phyloP scores from a whole-genome alignment of 2,329 filamentous ascomycete genomes.

The Claviceps lovelessii region DNA sequence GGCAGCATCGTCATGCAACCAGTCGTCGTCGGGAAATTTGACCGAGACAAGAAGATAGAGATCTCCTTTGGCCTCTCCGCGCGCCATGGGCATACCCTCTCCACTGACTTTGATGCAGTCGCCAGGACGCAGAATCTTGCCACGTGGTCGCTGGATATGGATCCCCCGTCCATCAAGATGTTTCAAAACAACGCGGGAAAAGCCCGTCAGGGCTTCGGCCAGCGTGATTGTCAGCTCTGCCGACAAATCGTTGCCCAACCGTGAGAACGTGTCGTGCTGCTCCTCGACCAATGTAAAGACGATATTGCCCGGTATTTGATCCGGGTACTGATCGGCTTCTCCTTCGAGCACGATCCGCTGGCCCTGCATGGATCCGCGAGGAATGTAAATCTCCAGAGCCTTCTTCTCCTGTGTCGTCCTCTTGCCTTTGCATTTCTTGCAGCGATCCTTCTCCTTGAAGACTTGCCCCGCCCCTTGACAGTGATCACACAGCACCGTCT shows the following conservation, averaged over 20 bases:
- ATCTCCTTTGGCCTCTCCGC: conserved; percentile 69
- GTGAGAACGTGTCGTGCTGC: conserved; percentile 66
- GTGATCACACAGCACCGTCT: conserved; percentile 63
- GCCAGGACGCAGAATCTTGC: conserved; percentile 67
- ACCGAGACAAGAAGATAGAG: conserved; percentile 77
- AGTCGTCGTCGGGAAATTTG: conserved; percentile 76
- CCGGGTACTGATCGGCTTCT: conserved; percentile 84
- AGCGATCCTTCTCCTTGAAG: conserved; percentile 92
- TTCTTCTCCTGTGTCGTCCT: conserved; percentile 79
- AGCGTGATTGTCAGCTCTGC: conserved; percentile 71
- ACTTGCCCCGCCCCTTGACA: conserved; percentile 76
- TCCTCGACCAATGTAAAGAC: conserved; percentile 77
- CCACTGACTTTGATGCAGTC: conserved; percentile 75
- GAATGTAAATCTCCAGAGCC: conserved; percentile 91
- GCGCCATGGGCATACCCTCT: conserved; percentile 91
- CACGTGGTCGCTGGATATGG: conserved; percentile 61
- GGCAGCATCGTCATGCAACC: conserved; percentile 58
- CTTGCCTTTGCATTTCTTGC: conserved; percentile 97
- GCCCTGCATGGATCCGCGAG: conserved; percentile 70
- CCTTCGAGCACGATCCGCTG: conserved; percentile 83
- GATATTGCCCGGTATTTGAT: conserved; percentile 82
- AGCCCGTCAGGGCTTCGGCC: conserved; percentile 72
- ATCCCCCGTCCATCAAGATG: conserved; percentile 92
- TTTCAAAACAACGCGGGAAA: conserved; percentile 77
- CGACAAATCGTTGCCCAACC: conserved; percentile 70